phyloP scores from a whole-genome alignment of 331 rosid genomes.

The Rosa hybrid region DNA sequence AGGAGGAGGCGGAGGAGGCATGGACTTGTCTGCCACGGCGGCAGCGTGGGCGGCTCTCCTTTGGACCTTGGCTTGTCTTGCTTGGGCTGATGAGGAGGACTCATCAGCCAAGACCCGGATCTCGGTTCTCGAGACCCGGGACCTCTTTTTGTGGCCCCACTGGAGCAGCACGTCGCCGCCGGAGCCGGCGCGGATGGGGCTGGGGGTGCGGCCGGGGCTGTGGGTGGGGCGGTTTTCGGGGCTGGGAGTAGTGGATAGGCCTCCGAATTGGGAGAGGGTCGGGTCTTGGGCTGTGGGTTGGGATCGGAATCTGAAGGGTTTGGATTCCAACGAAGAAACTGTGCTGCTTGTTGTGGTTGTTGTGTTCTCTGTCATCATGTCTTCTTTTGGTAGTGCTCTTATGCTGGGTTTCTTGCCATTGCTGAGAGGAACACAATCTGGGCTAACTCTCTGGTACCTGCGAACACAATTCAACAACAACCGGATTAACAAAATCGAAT shows the following conservation, averaged over 20 bases:
- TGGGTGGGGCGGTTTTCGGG: slow-evolving; percentile 13
- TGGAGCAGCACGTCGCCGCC: slow-evolving; percentile 61
- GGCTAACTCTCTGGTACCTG: slow-evolving; percentile 49
- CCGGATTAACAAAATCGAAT: neutral
- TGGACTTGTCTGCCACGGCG: slow-evolving; percentile 28
- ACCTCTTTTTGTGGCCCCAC: slow-evolving; percentile 68
- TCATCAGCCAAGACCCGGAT: slow-evolving; percentile 49
- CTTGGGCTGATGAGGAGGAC: slow-evolving; percentile 47
- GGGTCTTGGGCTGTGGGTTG: slow-evolving; percentile 16
- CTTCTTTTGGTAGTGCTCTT: slow-evolving; percentile 21
- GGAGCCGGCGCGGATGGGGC: slow-evolving; percentile 33
- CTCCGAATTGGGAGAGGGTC: slow-evolving; percentile 11
- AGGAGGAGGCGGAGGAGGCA: slow-evolving; percentile 53
- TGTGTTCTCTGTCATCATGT: slow-evolving; percentile 1
- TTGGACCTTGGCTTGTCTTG: slow-evolving; percentile 37
- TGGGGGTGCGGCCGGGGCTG: slow-evolving; percentile 40
- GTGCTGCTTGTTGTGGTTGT: neutral
- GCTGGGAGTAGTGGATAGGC: neutral
- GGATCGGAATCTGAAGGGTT: slow-evolving; percentile 49
- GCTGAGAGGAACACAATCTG: slow-evolving; percentile 41
- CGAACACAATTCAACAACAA: neutral
- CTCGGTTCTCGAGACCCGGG: slow-evolving; percentile 58
- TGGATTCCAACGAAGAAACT: slow-evolving; percentile 31
- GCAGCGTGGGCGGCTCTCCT: slow-evolving; percentile 24
- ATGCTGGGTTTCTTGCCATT: slow-evolving; percentile 35